A percentile compares a stretch with the other conserved stretches of the same genome.
phyloP scores from a whole-genome alignment of 2,329 filamentous ascomycete genomes.

The Paecilomyces formosus region DNA sequence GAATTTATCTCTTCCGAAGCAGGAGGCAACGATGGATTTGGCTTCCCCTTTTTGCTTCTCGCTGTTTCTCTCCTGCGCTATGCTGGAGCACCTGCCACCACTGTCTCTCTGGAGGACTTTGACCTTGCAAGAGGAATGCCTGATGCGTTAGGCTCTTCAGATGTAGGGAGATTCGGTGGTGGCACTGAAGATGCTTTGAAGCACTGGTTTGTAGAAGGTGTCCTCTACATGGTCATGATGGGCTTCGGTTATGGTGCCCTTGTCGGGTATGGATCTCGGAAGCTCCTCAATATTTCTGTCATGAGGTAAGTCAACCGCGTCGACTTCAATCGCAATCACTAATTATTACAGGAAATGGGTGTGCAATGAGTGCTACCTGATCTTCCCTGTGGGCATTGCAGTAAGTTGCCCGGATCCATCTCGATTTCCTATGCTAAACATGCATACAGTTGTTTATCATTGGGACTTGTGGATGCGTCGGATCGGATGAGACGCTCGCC shows the following conservation, averaged over 20 bases:
- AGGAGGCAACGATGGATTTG: slow-evolving; percentile 56
- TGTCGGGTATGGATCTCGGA: slow-evolving; percentile 43
- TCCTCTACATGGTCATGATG: slow-evolving; percentile 53
- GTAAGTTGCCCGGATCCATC: slow-evolving; percentile 14
- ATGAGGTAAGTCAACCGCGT: slow-evolving; percentile 14
- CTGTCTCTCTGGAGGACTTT: slow-evolving; percentile 9
- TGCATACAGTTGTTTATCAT: slow-evolving; percentile 47
- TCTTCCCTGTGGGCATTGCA: slow-evolving; percentile 47
- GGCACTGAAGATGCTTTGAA: slow-evolving; percentile 46
- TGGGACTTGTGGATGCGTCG: slow-evolving; percentile 50
- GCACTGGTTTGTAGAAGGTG: slow-evolving; percentile 54
- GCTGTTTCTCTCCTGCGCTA: slow-evolving; percentile 52
- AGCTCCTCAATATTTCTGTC: slow-evolving; percentile 36
- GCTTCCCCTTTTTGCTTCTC: slow-evolving; percentile 55
- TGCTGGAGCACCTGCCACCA: slow-evolving; percentile 29
- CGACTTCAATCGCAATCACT: slow-evolving; percentile 6
- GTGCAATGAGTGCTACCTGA: slow-evolving; percentile 47
- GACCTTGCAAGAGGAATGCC: slow-evolving; percentile 14
- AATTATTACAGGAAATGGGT: slow-evolving; percentile 43
- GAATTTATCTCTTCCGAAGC: slow-evolving; percentile 58
- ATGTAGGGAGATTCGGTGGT: slow-evolving; percentile 46
- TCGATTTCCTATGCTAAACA: background rate
- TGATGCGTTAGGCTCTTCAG: slow-evolving; percentile 23
- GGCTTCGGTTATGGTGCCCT: slow-evolving; percentile 46
- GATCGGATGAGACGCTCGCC: slow-evolving; percentile 53